These are phyloP conservation scores for Microbotryomycetes sp. DNA, from an alignment of 1,284 basidiomycete species.

Conservation along the genomic window DNA sequence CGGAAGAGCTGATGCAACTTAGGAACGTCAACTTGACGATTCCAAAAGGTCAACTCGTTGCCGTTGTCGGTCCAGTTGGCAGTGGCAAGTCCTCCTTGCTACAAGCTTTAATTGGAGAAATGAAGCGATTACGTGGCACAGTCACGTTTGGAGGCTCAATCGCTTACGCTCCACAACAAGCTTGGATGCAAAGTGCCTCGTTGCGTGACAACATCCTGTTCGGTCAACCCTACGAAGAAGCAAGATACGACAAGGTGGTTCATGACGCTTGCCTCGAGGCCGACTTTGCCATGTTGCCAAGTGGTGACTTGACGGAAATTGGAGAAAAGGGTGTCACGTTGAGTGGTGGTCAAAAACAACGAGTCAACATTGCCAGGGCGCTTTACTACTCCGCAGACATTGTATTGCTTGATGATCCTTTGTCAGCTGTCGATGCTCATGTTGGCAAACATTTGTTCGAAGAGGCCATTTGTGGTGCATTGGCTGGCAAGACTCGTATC, in stretches of 20 bases:
- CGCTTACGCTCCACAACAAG: constrained; percentile 49
- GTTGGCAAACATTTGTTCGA: constrained; percentile 81
- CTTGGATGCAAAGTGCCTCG: constrained; percentile 83
- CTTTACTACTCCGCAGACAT: constrained; percentile 81
- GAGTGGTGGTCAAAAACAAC: constrained; percentile 73
- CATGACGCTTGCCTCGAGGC: constrained; percentile 66
- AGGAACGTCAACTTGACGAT: constrained; percentile 53
- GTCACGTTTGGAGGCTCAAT: constrained; percentile 42
- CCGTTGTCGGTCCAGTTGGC: constrained; percentile 60
- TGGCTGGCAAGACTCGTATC: constrained; percentile 70
- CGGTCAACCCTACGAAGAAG: constrained; percentile 69
- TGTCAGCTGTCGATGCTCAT: constrained; percentile 61
- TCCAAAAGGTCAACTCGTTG: constrained; percentile 56
- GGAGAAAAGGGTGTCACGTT: constrained; percentile 73
- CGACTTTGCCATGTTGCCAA: constrained; percentile 71
- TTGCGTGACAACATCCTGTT: constrained; percentile 78
- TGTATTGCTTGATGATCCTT: constrained; percentile 75
- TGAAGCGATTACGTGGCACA: constrained; percentile 54
- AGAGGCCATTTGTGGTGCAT: constrained; percentile 64
- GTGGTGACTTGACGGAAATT: constrained; percentile 80
- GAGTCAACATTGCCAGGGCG: constrained; percentile 69
- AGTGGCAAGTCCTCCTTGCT: constrained; percentile 58
- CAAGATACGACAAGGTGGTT: constrained; percentile 68
- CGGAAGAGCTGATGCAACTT: constrained; percentile 49
- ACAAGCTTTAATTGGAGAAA: constrained; percentile 66